Conservation (phyloP, 148 eudicot genomes). For the Amaranthus palmeri region DNA sequence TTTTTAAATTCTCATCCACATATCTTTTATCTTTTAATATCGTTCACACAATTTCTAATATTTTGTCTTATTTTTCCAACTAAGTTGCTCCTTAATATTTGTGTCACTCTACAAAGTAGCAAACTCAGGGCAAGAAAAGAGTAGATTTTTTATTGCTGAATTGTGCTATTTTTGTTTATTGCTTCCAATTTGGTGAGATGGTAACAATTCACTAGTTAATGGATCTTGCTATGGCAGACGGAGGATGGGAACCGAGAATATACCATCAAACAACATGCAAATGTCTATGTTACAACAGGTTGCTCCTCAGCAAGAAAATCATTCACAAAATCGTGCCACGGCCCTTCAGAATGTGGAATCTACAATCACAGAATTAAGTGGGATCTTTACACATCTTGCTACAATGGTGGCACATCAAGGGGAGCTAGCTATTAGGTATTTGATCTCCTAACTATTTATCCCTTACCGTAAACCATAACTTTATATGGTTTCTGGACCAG, state of each 20-base stretch:
- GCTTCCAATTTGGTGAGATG: background rate
- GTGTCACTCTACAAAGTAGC: too few species aligned
- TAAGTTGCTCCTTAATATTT: too few species aligned
- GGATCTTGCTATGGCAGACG: conserved; percentile 42
- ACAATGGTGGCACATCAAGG: conserved; percentile 88
- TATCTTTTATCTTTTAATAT: too few species aligned
- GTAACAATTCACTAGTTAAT: conserved; percentile 8
- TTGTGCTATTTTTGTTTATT: background rate
- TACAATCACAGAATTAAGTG: conserved; percentile 72
- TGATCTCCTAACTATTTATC: background rate
- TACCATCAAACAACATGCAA: conserved; percentile 52
- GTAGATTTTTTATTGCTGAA: background rate
- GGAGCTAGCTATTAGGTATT: conserved; percentile 77
- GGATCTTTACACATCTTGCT: conserved; percentile 81
- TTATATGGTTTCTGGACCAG: background rate
- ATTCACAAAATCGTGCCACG: conserved; percentile 49
- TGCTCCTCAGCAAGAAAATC: conserved; percentile 60
- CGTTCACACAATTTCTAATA: too few species aligned
- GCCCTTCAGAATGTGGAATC: conserved; percentile 91
- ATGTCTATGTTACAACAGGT: conserved; percentile 69
- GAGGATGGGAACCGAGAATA: conserved; percentile 46
- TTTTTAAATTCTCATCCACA: too few species aligned
- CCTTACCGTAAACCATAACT: too few species aligned
- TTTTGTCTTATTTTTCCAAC: too few species aligned
- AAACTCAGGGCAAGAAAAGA: too few species aligned